These are phyloP conservation scores for Chaetomium fimeti DNA, from an alignment of 495 filamentous ascomycete species.

Conservation along the genomic window DNA sequence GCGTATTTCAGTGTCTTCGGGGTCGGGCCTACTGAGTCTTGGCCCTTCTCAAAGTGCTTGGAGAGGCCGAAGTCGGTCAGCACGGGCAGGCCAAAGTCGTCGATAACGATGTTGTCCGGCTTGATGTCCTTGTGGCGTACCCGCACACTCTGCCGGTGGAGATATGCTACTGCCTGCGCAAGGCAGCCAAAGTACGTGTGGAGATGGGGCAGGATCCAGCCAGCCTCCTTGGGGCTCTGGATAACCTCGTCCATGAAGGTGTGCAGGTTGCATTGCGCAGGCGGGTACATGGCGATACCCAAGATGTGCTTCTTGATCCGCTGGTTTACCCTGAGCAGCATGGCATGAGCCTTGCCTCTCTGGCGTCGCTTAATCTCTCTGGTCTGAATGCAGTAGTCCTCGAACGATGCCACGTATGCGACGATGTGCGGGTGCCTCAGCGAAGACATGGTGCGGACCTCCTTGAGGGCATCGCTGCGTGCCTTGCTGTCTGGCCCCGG, in stretches of 20 bases:
- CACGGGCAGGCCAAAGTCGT: conserved; percentile 34
- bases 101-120: conserved; percentile 48
- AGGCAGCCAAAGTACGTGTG: conserved; percentile 41
- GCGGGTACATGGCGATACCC: conserved; percentile 40
- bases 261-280: conserved; percentile 34
- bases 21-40: conserved; percentile 36
- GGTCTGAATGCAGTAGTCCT: conserved; percentile 36
- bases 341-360: conserved; percentile 11
- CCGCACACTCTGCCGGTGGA: conserved; percentile 37
- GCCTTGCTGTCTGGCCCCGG: conserved; percentile 34
- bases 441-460: conserved; percentile 34
- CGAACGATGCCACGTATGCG: conserved; percentile 37
- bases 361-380: conserved; percentile 17
- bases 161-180: conserved; percentile 39
- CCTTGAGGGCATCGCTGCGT: conserved; percentile 30
- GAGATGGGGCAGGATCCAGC: conserved; percentile 27
- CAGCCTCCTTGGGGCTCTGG: conserved; percentile 15
- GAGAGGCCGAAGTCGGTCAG: conserved; percentile 50
- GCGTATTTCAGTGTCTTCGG: conserved; percentile 45
- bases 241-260: conserved; percentile 33
- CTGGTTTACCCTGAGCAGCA: conserved; percentile 21
- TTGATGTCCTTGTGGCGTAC: conserved; percentile 51
- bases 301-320: conserved; percentile 36
- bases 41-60: conserved; percentile 38
- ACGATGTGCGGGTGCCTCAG: conserved; percentile 38